phyloP scores from a whole-genome alignment of 768 basidiomycete species.

The Vishniacozyma victoriae region DNA sequence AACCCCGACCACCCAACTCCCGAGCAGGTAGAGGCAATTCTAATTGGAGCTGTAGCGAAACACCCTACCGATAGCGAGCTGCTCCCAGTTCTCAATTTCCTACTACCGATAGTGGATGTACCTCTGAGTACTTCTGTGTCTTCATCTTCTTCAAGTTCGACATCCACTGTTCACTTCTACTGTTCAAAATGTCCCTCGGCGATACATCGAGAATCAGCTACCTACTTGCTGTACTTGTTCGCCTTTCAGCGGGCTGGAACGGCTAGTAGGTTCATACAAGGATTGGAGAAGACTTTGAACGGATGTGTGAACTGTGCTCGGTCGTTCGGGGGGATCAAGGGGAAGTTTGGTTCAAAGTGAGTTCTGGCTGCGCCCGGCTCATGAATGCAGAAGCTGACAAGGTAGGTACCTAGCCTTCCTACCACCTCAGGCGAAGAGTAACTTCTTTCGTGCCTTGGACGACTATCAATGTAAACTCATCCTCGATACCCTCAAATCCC shows the following conservation, averaged over 20 bases:
- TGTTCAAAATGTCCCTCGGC: constrained; percentile 58
- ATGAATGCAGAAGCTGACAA: constrained; percentile 40
- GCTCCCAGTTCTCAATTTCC: constrained; percentile 27
- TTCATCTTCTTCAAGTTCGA: neutral
- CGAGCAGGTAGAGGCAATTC: constrained; percentile 32
- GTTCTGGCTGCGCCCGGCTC: constrained; percentile 42
- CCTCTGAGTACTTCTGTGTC: constrained; percentile 7
- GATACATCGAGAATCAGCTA: constrained; percentile 61
- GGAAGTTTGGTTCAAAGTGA: constrained; percentile 63
- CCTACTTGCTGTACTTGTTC: constrained; percentile 73
- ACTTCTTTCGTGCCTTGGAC: constrained; percentile 62
- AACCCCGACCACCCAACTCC: constrained; percentile 2
- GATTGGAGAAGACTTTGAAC: constrained; percentile 55
- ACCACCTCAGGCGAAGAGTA: constrained; percentile 50
- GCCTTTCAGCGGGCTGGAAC: constrained; percentile 59
- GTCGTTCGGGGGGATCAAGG: constrained; percentile 61
- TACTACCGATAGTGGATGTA: constrained; percentile 12
- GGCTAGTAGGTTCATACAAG: constrained; percentile 62
- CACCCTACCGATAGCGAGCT: constrained; percentile 34
- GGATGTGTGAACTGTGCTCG: constrained; percentile 68
- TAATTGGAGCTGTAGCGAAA: constrained; percentile 23
- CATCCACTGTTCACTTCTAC: constrained; percentile 62
- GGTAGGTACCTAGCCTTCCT: constrained; percentile 68
- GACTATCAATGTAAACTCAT: constrained; percentile 61
- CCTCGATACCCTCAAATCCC: constrained; percentile 52